phyloP scores from a whole-genome alignment of 768 basidiomycete genomes.

The Antrodiella citrinella region DNA sequence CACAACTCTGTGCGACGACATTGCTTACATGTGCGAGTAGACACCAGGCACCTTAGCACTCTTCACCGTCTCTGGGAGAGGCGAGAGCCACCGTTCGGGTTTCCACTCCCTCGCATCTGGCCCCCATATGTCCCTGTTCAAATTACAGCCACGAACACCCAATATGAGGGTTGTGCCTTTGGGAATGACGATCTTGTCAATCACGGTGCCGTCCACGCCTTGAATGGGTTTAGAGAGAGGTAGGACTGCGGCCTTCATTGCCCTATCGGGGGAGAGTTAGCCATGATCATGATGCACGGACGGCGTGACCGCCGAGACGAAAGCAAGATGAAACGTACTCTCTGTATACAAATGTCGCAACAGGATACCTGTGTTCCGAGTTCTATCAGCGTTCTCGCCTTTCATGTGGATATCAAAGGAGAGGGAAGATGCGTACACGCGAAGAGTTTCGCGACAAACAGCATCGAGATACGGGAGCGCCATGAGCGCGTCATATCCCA shows the following conservation, averaged over 20 bases:
- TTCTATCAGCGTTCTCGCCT: not conserved
- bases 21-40: slow-evolving; percentile 34
- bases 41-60: slow-evolving; percentile 35
- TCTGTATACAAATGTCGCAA: slow-evolving; percentile 31
- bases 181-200: slow-evolving; percentile 34
- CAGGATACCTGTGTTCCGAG: slow-evolving; percentile 37
- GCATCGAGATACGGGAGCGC: slow-evolving; percentile 56
- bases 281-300: not conserved
- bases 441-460: slow-evolving; percentile 51
- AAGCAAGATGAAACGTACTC: slow-evolving; percentile 7
- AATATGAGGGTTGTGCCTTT: slow-evolving; percentile 39
- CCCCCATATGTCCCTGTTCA: slow-evolving; percentile 51
- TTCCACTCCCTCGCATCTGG: slow-evolving; percentile 47
- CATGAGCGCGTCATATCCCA: slow-evolving; percentile 16
- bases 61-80: slow-evolving; percentile 24
- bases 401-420: not conserved
- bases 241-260: slow-evolving; percentile 40
- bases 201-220: slow-evolving; percentile 30
- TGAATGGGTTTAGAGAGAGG: slow-evolving; percentile 43
- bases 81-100: slow-evolving; percentile 55
- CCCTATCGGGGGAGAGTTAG: slow-evolving; percentile 1
- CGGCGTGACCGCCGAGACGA: not conserved
- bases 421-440: slow-evolving; percentile 22
- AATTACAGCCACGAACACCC: slow-evolving; percentile 40
- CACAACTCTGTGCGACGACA: no score